Conservation (phyloP, 169 alveolate genomes). For the Eimeria falciformis region DNA sequence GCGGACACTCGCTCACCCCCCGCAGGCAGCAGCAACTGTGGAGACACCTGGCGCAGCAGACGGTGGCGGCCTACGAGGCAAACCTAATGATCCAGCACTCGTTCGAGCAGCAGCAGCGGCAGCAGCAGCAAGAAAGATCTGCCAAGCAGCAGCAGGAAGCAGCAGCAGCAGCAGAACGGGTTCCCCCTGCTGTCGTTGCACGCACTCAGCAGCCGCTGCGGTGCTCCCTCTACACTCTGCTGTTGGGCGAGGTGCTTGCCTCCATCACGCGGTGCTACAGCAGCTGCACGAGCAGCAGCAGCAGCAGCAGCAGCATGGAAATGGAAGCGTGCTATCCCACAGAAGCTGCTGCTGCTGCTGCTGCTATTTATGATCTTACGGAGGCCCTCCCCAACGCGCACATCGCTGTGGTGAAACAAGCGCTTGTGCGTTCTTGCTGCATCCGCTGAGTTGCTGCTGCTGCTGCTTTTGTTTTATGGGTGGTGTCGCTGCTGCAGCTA, state of each 20-base stretch:
- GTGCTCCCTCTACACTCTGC: not conserved
- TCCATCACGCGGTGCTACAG: slow-evolving; percentile 28
- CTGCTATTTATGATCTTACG: not conserved
- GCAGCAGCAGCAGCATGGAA: slow-evolving; percentile 25
- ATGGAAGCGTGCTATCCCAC: not conserved
- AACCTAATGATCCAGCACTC: slow-evolving; percentile 9
- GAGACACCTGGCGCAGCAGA: not conserved
- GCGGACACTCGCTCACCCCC: slow-evolving; percentile 1
- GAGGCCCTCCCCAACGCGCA: not conserved
- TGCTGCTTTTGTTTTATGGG: not conserved
- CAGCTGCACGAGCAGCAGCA: slow-evolving; percentile 17
- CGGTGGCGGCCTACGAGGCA: not conserved
- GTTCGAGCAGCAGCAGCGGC: slow-evolving; percentile 35
- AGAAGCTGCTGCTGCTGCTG: slow-evolving; percentile 54
- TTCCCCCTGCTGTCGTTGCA: not conserved
- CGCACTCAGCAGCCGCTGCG: slow-evolving; percentile 28
- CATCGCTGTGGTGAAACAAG: slow-evolving; percentile 4
- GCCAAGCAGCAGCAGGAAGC: slow-evolving; percentile 44
- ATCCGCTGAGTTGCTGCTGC: not conserved
- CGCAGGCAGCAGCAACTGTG: slow-evolving; percentile 53
- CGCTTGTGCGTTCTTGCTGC: slow-evolving; percentile 36
- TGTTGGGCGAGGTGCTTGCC: slow-evolving; percentile 42
- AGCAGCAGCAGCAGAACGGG: slow-evolving; percentile 1
- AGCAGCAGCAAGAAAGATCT: not conserved
- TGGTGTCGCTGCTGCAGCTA: slow-evolving; percentile 5